These are phyloP conservation scores for Fusarium agapanthi DNA, from an alignment of 2,329 filamentous ascomycete species.

Conservation along the genomic window DNA sequence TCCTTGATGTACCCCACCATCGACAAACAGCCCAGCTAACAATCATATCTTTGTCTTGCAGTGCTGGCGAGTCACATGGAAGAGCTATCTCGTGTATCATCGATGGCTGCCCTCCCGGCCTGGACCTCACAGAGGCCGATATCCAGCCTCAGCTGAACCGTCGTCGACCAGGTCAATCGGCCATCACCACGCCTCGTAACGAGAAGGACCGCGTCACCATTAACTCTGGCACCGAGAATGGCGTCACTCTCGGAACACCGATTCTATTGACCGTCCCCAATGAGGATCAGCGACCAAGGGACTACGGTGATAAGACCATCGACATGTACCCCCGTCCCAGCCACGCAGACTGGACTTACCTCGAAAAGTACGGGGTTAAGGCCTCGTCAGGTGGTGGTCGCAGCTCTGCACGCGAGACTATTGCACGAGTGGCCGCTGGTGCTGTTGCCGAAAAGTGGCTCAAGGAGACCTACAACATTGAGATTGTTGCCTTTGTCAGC, in stretches of 20 bases:
- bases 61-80: slow-evolving; percentile 78
- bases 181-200: slow-evolving; percentile 89
- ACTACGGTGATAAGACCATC: slow-evolving; percentile 91
- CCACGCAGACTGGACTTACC: slow-evolving; percentile 96
- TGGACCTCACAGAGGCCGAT: slow-evolving; percentile 83
- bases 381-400: slow-evolving; percentile 89
- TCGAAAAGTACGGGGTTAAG: slow-evolving; percentile 96
- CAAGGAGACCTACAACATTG: slow-evolving; percentile 78
- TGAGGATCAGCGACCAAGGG: slow-evolving; percentile 90
- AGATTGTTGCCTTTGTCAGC: slow-evolving; percentile 90
- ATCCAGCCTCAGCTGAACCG: slow-evolving; percentile 96
- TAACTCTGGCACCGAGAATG: slow-evolving; percentile 91
- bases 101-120: slow-evolving; percentile 88
- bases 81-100: slow-evolving; percentile 94
- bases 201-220: slow-evolving; percentile 94
- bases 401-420: slow-evolving; percentile 93
- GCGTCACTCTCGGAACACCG: slow-evolving; percentile 88
- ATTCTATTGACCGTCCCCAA: slow-evolving; percentile 89
- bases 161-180: slow-evolving; percentile 86
- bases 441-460: slow-evolving; percentile 96
- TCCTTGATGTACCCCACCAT: neutral
- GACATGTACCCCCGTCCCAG: slow-evolving; percentile 89
- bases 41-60: neutral
- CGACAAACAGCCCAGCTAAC: neutral
- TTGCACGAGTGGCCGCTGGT: slow-evolving; percentile 89